These are phyloP conservation scores for Nelumbo lutea DNA, from an alignment of 164 flowering plant species.

Conservation along the genomic window DNA sequence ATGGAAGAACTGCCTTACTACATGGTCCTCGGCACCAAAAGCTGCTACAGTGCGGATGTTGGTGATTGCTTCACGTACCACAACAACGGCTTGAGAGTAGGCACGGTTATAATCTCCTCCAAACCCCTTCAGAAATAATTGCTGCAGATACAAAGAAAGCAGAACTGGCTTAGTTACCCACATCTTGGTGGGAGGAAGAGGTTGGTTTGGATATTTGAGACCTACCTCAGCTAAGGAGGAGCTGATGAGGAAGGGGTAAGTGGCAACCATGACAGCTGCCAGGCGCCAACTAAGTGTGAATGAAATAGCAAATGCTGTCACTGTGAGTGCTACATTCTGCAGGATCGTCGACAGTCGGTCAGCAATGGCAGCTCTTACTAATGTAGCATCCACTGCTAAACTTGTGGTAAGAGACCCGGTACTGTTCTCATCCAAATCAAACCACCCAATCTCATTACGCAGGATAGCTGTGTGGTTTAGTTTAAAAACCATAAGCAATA, in stretches of 20 bases:
- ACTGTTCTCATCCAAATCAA: slow-evolving; percentile 65
- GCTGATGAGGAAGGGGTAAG: slow-evolving; percentile 62
- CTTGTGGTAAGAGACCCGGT: slow-evolving; percentile 48
- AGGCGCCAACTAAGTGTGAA: slow-evolving; percentile 66
- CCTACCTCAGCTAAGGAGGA: slow-evolving; percentile 65
- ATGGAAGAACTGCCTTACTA: slow-evolving; percentile 37
- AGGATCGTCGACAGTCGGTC: slow-evolving; percentile 65
- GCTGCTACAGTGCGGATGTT: slow-evolving; percentile 78
- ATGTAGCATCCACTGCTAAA: slow-evolving; percentile 66
- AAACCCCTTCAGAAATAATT: slow-evolving; percentile 68
- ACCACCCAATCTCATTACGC: slow-evolving; percentile 80
- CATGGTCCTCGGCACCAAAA: slow-evolving; percentile 57
- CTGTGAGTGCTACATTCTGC: slow-evolving; percentile 61
- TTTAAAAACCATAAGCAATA: slow-evolving; percentile 5
- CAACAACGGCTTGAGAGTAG: slow-evolving; percentile 44
- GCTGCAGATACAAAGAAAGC: slow-evolving; percentile 35
- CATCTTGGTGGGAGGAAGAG: neutral
- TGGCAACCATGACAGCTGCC: slow-evolving; percentile 53
- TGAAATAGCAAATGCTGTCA: slow-evolving; percentile 59
- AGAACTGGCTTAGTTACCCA: neutral
- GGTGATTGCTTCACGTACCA: slow-evolving; percentile 75
- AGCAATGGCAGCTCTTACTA: slow-evolving; percentile 60
- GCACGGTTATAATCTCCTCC: slow-evolving; percentile 60
- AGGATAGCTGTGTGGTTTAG: slow-evolving; percentile 52
- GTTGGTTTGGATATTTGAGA: neutral